These are phyloP conservation scores for Quercus mongolica DNA, from an alignment of 306 rosid genomes.

Conservation along the genomic window DNA sequence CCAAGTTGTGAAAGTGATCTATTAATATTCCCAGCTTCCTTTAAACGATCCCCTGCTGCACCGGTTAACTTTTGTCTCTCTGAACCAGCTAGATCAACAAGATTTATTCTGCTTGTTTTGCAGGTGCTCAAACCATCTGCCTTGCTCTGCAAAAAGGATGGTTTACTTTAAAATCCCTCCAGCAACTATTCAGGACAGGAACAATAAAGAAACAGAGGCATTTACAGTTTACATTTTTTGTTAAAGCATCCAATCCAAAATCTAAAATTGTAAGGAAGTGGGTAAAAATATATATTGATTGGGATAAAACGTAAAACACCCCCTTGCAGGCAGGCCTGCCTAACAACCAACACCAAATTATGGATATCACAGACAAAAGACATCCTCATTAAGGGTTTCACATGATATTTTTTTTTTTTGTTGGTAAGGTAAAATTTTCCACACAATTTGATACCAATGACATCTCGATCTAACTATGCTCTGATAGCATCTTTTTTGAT, in stretches of 20 bases:
- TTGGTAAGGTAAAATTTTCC: too few relatives aligned
- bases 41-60: conserved; percentile 97
- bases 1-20: conserved; percentile 99
- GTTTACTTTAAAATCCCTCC: conserved; percentile 25
- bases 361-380: not conserved
- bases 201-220: conserved; percentile 11
- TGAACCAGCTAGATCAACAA: conserved; percentile 98
- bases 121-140: conserved; percentile 82
- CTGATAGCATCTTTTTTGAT: too few relatives aligned
- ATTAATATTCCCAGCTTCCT: conserved; percentile 98
- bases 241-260: not conserved
- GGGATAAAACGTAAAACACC: not conserved
- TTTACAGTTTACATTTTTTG: conserved; percentile 5
- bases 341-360: not conserved
- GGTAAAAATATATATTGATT: not conserved
- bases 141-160: conserved; percentile 52
- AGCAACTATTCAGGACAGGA: conserved; percentile 4
- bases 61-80: conserved; percentile 90
- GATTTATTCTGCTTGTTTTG: conserved; percentile 95
- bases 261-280: not conserved
- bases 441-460: not conserved
- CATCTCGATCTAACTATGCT: too few relatives aligned
- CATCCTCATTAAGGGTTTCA: not conserved
- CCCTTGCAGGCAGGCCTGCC: not conserved
- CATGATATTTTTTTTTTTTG: not conserved